Percentiles rank a stretch among this genome's conserved stretches.
phyloP scores from a whole-genome alignment of 78 protist genomes.

The Protostelium mycophagum region DNA sequence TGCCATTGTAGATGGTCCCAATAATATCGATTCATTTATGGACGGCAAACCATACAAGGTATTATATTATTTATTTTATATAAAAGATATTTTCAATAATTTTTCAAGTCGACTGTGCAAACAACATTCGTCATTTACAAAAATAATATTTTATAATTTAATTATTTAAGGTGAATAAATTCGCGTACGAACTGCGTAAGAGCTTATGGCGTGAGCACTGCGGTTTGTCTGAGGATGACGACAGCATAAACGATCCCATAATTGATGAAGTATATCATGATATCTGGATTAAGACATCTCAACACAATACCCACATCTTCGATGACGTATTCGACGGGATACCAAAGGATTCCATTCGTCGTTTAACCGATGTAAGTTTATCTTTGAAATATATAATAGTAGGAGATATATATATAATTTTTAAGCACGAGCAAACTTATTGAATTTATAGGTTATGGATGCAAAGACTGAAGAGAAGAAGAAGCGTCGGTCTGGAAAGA shows the following conservation, averaged over 20 bases:
- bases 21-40: background rate
- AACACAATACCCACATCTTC: conserved; percentile 48
- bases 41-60: background rate
- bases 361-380: background rate
- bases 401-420: too few species aligned
- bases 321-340: conserved; percentile 56
- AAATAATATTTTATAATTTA: too few species aligned
- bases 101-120: too few species aligned
- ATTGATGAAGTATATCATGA: conserved; percentile 31
- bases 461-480: too few species aligned
- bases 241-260: conserved; percentile 32
- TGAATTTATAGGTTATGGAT: too few species aligned
- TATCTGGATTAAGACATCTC: conserved; percentile 54
- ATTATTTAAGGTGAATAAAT: background rate
- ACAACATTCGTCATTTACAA: too few species aligned
- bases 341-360: conserved; percentile 32
- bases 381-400: too few species aligned
- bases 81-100: too few species aligned
- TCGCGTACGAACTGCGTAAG: background rate
- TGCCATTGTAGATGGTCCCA: background rate
- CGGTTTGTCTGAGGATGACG: background rate
- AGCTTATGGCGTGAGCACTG: background rate
- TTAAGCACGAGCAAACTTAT: too few species aligned
- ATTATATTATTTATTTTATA: too few species aligned
- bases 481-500: too few species aligned